A percentile compares a stretch with the other conserved stretches of the same genome.
These are phyloP conservation scores for Phytophthora citrophthora DNA, from an alignment of 352 stramenopile genomes.

Conservation along the genomic window DNA sequence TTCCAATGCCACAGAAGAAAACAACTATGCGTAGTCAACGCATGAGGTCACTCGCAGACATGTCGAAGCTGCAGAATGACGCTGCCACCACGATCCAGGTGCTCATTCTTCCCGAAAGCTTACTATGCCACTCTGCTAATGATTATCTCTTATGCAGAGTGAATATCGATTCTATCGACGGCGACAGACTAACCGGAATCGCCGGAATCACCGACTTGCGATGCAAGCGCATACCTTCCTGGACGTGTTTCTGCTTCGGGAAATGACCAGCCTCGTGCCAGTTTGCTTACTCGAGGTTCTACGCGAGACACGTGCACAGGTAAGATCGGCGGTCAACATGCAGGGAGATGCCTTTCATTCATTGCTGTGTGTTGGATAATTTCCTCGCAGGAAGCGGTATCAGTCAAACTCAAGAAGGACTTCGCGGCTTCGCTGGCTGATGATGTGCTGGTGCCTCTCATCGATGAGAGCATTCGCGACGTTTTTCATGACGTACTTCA, in stretches of 20 bases:
- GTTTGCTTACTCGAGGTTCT: conserved; percentile 50
- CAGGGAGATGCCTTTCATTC: too few species aligned
- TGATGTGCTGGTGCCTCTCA: conserved; percentile 13
- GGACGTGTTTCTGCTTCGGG: conserved; percentile 38
- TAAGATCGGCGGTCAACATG: conserved; percentile 15
- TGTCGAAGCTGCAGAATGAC: conserved; percentile 52
- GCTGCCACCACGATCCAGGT: conserved; percentile 58
- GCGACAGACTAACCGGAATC: conserved; percentile 24
- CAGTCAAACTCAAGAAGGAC: conserved; percentile 25
- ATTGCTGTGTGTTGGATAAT: neutral
- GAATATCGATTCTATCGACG: conserved; percentile 54
- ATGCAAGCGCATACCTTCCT: conserved; percentile 34
- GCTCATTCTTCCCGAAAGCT: neutral
- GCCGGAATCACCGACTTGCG: conserved; percentile 24
- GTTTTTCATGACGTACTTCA: conserved; percentile 46
- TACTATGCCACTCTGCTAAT: neutral
- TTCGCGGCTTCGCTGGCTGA: conserved; percentile 20
- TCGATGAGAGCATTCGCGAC: conserved; percentile 35
- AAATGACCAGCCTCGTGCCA: conserved; percentile 39
- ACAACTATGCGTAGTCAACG: conserved; percentile 42
- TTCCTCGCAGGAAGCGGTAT: conserved; percentile 21
- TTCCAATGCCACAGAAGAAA: neutral
- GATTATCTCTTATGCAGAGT: conserved; percentile 23
- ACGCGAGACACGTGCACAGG: conserved; percentile 34
- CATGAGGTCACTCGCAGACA: conserved; percentile 50